Evolutionary conservation across 805 yeast species (phyloP).

Genomic region (Candida ipomoeae): DNA sequence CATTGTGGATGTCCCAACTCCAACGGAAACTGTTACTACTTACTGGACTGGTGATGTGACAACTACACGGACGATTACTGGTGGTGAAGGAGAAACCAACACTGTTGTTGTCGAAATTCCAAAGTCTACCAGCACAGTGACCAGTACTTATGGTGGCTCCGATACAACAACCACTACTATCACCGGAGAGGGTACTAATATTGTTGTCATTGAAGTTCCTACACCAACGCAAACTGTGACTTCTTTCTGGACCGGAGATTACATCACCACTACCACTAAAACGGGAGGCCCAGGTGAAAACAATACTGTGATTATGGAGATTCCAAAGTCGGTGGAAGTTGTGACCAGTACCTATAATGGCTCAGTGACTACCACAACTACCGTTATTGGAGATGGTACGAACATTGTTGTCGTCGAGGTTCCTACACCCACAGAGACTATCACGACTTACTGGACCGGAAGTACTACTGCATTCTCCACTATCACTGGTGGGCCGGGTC

Average conservation of each 20-base stretch:
- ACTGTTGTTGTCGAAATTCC: slow-evolving; percentile 13
- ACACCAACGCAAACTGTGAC: background rate
- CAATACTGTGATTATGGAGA: background rate
- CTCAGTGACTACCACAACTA: background rate
- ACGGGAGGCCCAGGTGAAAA: too few relatives aligned
- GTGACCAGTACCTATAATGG: background rate
- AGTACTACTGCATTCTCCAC: background rate
- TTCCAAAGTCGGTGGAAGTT: too few relatives aligned
- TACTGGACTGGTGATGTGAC: slow-evolving; percentile 1
- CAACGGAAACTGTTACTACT: slow-evolving; percentile 3
- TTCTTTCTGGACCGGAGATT: too few relatives aligned
- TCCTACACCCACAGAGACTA: slow-evolving; percentile 11
- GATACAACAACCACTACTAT: slow-evolving; percentile 8
- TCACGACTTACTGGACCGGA: slow-evolving; percentile 3
- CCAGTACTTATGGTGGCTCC: slow-evolving; percentile 8
- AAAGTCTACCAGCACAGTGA: slow-evolving; percentile 2
- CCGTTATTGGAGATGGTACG: background rate
- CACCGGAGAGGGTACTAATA: background rate
- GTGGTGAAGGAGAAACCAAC: slow-evolving; percentile 8
- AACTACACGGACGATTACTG: slow-evolving; percentile 7
- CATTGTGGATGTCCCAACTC: slow-evolving; percentile 2
- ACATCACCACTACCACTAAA: too few relatives aligned
- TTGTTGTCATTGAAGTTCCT: slow-evolving; percentile 16
- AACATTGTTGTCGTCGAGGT: slow-evolving; percentile 8
- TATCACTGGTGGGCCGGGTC: slow-evolving; percentile 1